Percentiles rank a stretch among this genome's conserved stretches.
phyloP scores from a whole-genome alignment of 805 yeast species.

The Sporopachydermia quercuum region DNA sequence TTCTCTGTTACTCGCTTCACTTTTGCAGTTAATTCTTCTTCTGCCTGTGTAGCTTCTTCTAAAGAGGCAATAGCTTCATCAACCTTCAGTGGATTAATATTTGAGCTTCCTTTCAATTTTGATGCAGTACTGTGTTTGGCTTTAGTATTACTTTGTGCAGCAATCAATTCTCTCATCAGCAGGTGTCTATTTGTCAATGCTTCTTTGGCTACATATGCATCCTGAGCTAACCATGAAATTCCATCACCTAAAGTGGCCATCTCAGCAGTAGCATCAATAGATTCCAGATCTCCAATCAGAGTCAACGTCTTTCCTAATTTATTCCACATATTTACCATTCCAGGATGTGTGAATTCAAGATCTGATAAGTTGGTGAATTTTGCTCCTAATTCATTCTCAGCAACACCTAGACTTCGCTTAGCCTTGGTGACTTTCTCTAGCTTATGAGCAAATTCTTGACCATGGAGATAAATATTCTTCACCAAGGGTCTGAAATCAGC shows the following conservation, averaged over 20 bases:
- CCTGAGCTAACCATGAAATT: conserved; percentile 45
- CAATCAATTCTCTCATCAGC: conserved; percentile 74
- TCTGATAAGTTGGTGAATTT: conserved; percentile 24
- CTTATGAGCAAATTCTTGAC: conserved; percentile 36
- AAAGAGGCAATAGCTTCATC: conserved; percentile 77
- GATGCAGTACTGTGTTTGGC: conserved; percentile 57
- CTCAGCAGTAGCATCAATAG: conserved; percentile 56
- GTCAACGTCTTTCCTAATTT: conserved; percentile 56
- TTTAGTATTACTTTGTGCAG: conserved; percentile 63
- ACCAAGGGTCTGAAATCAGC: conserved; percentile 80
- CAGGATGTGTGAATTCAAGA: conserved; percentile 42
- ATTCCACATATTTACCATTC: conserved; percentile 68
- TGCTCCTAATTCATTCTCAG: conserved; percentile 38
- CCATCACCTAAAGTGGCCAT: conserved; percentile 70
- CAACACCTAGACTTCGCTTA: conserved; percentile 34
- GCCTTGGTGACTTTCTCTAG: conserved; percentile 38
- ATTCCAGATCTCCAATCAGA: conserved; percentile 61
- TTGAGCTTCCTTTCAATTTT: conserved; percentile 50
- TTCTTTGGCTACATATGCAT: conserved; percentile 81
- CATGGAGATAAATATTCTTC: conserved; percentile 50
- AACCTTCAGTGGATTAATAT: conserved; percentile 74
- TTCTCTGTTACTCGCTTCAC: conserved; percentile 75
- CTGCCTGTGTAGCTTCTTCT: conserved; percentile 64
- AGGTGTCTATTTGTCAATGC: conserved; percentile 85
- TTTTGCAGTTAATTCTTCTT: conserved; percentile 61